Percentiles rank a stretch among this genome's conserved stretches.
Conservation (phyloP, 345 rosid genomes). For the Aquilaria malaccensis region DNA sequence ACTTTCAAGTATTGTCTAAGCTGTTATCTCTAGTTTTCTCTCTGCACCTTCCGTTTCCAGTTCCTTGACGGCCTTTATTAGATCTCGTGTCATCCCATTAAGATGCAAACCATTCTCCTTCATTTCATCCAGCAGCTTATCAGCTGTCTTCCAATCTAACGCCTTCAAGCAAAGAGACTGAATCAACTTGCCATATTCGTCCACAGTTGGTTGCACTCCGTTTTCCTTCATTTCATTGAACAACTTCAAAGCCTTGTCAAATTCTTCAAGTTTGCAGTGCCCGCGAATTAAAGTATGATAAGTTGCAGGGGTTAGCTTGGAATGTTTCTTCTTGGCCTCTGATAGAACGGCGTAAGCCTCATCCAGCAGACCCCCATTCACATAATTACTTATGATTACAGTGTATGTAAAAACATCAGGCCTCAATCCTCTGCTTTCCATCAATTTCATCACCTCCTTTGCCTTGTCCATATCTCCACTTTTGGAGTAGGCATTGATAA, state of each 20-base stretch:
- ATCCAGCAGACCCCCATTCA: conserved; percentile 64
- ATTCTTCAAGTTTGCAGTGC: conserved; percentile 70
- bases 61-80: conserved; percentile 73
- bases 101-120: conserved; percentile 59
- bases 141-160: conserved; percentile 67
- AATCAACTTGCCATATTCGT: conserved; percentile 73
- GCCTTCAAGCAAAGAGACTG: conserved; percentile 78
- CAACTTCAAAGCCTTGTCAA: conserved; percentile 58
- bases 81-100: conserved; percentile 61
- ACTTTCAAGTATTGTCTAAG: neutral
- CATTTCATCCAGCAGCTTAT: conserved; percentile 62
- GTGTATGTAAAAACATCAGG: conserved; percentile 80
- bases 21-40: conserved; percentile 15
- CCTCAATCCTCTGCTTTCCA: conserved; percentile 71
- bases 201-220: conserved; percentile 55
- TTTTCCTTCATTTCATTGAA: conserved; percentile 61
- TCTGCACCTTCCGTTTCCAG: conserved; percentile 45
- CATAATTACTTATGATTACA: conserved; percentile 70
- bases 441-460: conserved; percentile 46
- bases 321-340: conserved; percentile 72
- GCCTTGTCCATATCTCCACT: conserved; percentile 52
- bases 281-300: conserved; percentile 80
- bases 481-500: conserved; percentile 53
- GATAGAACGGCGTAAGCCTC: conserved; percentile 48
- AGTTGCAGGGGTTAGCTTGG: conserved; percentile 53